Percentiles rank a stretch among this genome's conserved stretches.
These are phyloP conservation scores for Akanthomyces muscarius DNA, from an alignment of 2,329 filamentous ascomycete genomes.

Conservation along the genomic window DNA sequence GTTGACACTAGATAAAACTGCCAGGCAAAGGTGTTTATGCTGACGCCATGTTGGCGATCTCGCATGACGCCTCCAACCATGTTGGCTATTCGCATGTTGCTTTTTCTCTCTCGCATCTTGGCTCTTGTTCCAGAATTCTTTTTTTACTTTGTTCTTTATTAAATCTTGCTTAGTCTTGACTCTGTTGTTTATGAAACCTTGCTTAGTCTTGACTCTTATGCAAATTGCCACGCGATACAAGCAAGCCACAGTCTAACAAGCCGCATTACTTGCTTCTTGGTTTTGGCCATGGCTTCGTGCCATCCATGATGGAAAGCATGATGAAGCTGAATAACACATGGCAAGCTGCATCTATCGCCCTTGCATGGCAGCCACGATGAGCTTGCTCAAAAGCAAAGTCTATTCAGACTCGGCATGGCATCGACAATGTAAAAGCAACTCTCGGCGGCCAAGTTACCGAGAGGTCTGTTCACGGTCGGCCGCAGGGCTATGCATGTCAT, in stretches of 20 bases:
- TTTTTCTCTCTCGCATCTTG: neutral
- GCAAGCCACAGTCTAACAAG: neutral
- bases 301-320: neutral
- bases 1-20: neutral
- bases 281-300: neutral
- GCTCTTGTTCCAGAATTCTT: slow-evolving; percentile 6
- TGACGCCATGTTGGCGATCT: slow-evolving; percentile 4
- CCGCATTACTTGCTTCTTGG: neutral
- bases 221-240: neutral
- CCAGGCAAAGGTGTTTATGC: neutral
- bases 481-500: neutral
- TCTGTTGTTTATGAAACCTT: neutral
- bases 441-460: neutral
- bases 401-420: neutral
- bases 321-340: neutral
- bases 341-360: neutral
- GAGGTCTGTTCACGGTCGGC: neutral
- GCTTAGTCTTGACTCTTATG: neutral
- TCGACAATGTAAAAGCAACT: neutral
- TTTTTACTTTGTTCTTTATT: neutral
- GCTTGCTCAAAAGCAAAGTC: neutral
- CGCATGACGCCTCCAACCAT: slow-evolving; percentile 9
- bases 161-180: neutral
- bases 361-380: slow-evolving; percentile 4
- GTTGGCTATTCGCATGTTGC: neutral